Conservation (phyloP, 352 stramenopile species). For the Phytophthora palmivora region DNA sequence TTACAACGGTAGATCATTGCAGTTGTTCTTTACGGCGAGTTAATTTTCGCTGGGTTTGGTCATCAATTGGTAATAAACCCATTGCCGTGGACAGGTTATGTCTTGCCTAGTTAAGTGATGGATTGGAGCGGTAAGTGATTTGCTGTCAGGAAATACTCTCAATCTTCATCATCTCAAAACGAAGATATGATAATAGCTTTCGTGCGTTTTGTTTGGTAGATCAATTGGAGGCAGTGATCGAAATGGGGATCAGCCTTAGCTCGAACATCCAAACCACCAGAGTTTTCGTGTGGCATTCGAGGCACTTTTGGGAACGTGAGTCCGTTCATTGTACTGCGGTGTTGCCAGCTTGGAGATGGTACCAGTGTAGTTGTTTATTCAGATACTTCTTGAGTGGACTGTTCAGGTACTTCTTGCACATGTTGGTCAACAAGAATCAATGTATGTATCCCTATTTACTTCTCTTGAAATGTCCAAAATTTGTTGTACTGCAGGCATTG, state of each 20-base stretch:
- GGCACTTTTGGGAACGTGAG: background rate
- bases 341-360: too few species aligned
- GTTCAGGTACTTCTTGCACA: background rate
- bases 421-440: background rate
- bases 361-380: background rate
- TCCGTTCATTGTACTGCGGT: background rate
- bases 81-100: background rate
- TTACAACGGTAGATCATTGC: background rate
- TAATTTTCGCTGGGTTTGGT: too few species aligned
- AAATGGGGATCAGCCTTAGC: too few species aligned
- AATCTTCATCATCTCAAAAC: constrained; percentile 1
- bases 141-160: background rate
- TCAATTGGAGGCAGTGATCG: too few species aligned
- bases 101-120: background rate
- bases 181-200: constrained; percentile 3
- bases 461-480: background rate
- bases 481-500: background rate
- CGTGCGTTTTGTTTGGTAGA: background rate
- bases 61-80: background rate
- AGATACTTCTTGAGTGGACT: background rate
- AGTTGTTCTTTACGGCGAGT: background rate
- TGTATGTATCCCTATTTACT: background rate
- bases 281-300: background rate
- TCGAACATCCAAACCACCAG: constrained; percentile 4
- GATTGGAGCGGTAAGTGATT: background rate